These are phyloP conservation scores for Dendrobium nobile DNA, from an alignment of 106 monocot genomes.

Conservation along the genomic window DNA sequence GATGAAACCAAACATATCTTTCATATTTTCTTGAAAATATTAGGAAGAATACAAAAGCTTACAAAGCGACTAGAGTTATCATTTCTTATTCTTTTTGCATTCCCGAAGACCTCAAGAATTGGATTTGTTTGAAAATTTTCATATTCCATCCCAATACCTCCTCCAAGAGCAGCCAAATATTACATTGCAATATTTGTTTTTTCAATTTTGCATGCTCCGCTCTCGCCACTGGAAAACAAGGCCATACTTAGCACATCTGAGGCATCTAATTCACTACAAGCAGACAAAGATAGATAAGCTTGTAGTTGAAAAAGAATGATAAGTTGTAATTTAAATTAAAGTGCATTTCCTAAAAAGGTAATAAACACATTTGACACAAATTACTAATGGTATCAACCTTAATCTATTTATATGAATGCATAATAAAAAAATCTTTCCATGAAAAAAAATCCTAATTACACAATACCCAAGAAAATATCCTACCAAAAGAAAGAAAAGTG, in stretches of 20 bases:
- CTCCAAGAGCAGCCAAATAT: conserved; percentile 92
- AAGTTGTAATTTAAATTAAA: not conserved
- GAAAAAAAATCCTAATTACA: not conserved
- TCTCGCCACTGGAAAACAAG: conserved; percentile 70
- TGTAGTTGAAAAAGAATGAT: too few relatives aligned
- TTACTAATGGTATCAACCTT: not conserved
- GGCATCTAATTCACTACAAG: not conserved
- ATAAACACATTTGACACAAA: not conserved
- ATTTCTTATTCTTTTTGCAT: conserved; percentile 90
- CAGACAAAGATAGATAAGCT: too few relatives aligned
- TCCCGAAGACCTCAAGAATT: conserved; percentile 96
- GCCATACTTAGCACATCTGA: not conserved
- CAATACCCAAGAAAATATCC: not conserved
- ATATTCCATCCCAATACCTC: conserved; percentile 94
- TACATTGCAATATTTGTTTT: conserved; percentile 99
- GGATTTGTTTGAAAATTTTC: conserved; percentile 96
- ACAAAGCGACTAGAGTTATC: conserved; percentile 99
- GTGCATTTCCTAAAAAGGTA: not conserved
- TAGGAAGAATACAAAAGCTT: conserved; percentile 24
- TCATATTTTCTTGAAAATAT: not conserved
- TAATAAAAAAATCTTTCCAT: not conserved
- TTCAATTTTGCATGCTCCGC: conserved; percentile 99
- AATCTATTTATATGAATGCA: not conserved
- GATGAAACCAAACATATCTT: not conserved
- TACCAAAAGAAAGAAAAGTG: not conserved